These are phyloP conservation scores for Trifolium subterraneum DNA, from an alignment of 306 rosid genomes.

Conservation along the genomic window DNA sequence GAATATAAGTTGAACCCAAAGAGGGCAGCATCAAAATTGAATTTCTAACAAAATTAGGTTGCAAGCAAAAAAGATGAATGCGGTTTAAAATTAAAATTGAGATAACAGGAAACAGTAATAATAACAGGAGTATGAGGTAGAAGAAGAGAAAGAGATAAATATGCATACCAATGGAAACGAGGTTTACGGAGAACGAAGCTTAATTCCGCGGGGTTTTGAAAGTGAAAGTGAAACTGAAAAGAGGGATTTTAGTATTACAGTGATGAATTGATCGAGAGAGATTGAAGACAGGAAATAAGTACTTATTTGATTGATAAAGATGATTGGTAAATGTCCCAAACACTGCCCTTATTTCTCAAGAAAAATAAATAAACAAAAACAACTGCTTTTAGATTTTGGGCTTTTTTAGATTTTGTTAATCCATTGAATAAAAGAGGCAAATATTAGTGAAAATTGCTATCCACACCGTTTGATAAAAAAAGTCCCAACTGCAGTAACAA, in stretches of 20 bases:
- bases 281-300: too few relatives aligned
- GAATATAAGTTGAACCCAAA: background rate
- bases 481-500: too few relatives aligned
- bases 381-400: too few relatives aligned
- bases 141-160: background rate
- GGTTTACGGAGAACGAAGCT: background rate
- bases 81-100: background rate
- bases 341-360: too few relatives aligned
- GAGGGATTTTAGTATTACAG: background rate
- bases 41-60: constrained; percentile 30
- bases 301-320: too few relatives aligned
- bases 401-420: too few relatives aligned
- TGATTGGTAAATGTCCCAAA: too few relatives aligned
- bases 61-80: constrained; percentile 29
- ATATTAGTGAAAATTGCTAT: too few relatives aligned
- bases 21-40: constrained; percentile 23
- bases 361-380: too few relatives aligned
- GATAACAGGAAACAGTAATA: background rate
- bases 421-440: too few relatives aligned
- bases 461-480: too few relatives aligned
- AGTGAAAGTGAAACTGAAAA: background rate
- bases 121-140: too few relatives aligned
- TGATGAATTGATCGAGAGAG: background rate
- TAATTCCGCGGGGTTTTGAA: constrained; percentile 19
- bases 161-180: constrained; percentile 24